These are phyloP conservation scores for Epichloe elymi DNA, from an alignment of 2,329 filamentous ascomycete genomes.

Conservation along the genomic window DNA sequence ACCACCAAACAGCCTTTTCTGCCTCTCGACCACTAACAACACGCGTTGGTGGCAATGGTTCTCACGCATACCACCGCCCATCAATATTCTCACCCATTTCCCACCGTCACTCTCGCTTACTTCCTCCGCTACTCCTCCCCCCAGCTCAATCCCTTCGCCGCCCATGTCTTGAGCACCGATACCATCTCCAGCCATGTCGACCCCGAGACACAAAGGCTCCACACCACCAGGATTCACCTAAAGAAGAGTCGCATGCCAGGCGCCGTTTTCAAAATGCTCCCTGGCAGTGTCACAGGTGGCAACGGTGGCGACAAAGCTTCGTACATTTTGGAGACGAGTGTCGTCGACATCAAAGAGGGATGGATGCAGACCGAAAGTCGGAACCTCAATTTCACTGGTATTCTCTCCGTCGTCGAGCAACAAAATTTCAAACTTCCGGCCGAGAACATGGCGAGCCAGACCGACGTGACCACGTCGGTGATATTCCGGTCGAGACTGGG, in stretches of 20 bases:
- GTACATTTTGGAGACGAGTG: slow-evolving; percentile 69
- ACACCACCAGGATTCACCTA: slow-evolving; percentile 67
- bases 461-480: slow-evolving; percentile 61
- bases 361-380: slow-evolving; percentile 74
- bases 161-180: slow-evolving; percentile 72
- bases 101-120: slow-evolving; percentile 76
- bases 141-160: slow-evolving; percentile 63
- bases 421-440: slow-evolving; percentile 48
- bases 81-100: slow-evolving; percentile 68
- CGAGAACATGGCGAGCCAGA: slow-evolving; percentile 25
- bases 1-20: neutral
- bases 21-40: neutral
- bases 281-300: slow-evolving; percentile 54
- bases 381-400: slow-evolving; percentile 72
- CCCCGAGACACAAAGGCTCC: slow-evolving; percentile 56
- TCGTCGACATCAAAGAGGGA: slow-evolving; percentile 66
- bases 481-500: slow-evolving; percentile 61
- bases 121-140: slow-evolving; percentile 72
- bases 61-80: slow-evolving; percentile 54
- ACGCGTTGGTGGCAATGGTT: slow-evolving; percentile 34
- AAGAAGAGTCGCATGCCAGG: slow-evolving; percentile 69
- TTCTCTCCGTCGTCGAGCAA: slow-evolving; percentile 64
- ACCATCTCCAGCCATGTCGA: slow-evolving; percentile 66
- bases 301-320: slow-evolving; percentile 53
- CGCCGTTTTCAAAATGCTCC: slow-evolving; percentile 63